Evolutionary conservation across 177 flowering plant species (phyloP).

Genomic region (Vitis hybrid): DNA sequence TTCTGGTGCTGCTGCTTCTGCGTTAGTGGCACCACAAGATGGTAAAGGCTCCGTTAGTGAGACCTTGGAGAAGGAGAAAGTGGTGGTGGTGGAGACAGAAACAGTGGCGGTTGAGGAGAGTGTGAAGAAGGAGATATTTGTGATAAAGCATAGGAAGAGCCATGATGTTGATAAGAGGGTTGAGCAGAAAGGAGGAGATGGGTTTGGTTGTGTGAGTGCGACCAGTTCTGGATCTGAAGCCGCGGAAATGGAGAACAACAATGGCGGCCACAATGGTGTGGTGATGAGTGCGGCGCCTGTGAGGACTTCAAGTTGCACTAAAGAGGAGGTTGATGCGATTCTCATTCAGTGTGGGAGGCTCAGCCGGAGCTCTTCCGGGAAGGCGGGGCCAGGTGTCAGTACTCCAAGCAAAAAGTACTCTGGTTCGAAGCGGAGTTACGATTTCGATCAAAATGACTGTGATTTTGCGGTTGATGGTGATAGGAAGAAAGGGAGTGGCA

Average conservation of each 20-base stretch:
- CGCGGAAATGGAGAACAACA: not conserved
- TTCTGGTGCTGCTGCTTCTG: slow-evolving; percentile 2
- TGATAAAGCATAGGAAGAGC: slow-evolving; percentile 61
- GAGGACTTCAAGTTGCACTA: slow-evolving; percentile 87
- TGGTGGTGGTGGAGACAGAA: slow-evolving; percentile 2
- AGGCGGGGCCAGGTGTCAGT: slow-evolving; percentile 9
- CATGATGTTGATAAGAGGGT: slow-evolving; percentile 31
- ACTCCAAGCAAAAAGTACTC: slow-evolving; percentile 45
- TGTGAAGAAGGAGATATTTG: slow-evolving; percentile 55
- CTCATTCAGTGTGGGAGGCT: slow-evolving; percentile 92
- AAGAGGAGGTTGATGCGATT: slow-evolving; percentile 93
- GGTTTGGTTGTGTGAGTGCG: not conserved
- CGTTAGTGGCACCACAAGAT: not conserved
- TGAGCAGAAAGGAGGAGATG: slow-evolving; percentile 4
- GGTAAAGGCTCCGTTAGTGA: not conserved
- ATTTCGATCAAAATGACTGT: slow-evolving; percentile 45
- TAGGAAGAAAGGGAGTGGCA: not conserved
- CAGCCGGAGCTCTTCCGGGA: slow-evolving; percentile 86
- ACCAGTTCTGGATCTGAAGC: not conserved
- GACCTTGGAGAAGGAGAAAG: slow-evolving; percentile 17
- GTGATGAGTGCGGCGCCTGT: slow-evolving; percentile 15
- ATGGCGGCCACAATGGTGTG: not conserved
- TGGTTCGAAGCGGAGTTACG: slow-evolving; percentile 85
- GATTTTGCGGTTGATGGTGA: slow-evolving; percentile 11
- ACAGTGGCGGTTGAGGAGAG: slow-evolving; percentile 15